These are phyloP conservation scores for Limnomonas spitsbergensis DNA, from an alignment of 139 green algal species.

Conservation along the genomic window DNA sequence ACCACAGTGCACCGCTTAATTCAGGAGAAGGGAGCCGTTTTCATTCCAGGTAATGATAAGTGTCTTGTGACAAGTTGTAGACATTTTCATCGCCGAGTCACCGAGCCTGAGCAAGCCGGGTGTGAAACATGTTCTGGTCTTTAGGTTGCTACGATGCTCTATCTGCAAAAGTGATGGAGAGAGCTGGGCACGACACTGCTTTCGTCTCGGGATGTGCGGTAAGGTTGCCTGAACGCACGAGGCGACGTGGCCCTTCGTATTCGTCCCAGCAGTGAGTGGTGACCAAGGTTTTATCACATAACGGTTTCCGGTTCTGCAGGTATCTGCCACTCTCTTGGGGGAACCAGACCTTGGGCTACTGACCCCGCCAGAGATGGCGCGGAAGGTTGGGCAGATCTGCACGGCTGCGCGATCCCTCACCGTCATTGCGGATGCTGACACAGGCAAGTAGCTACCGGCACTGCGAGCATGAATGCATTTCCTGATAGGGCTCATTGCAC, in stretches of 20 bases:
- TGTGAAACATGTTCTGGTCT: no score
- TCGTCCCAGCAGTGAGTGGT: no score
- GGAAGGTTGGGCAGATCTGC: conserved; percentile 59
- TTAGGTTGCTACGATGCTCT: conserved; percentile 75
- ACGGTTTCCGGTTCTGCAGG: no score
- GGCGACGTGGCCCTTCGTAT: no score
- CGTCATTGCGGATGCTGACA: conserved; percentile 77
- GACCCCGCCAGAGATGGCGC: conserved; percentile 71
- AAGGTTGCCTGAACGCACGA: no score
- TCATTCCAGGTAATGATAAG: not conserved
- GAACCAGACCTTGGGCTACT: conserved; percentile 76
- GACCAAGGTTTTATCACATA: no score
- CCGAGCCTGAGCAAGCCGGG: no score
- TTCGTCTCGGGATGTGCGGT: conserved; percentile 68
- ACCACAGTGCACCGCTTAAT: not conserved
- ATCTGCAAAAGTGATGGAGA: conserved; percentile 48
- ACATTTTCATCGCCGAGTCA: no score
- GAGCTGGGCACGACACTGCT: conserved; percentile 54
- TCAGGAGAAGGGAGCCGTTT: not conserved
- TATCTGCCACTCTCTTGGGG: conserved; percentile 66
- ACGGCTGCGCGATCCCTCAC: conserved; percentile 48
- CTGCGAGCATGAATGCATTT: no score
- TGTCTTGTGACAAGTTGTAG: no score
- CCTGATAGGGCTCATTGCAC: no score
- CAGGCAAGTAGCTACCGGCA: conserved; percentile 46